Evolutionary conservation across 495 filamentous ascomycete species (phyloP), one percentile per base, ranked within the genome.

Genomic region (Penicillium ucsense): DNA sequence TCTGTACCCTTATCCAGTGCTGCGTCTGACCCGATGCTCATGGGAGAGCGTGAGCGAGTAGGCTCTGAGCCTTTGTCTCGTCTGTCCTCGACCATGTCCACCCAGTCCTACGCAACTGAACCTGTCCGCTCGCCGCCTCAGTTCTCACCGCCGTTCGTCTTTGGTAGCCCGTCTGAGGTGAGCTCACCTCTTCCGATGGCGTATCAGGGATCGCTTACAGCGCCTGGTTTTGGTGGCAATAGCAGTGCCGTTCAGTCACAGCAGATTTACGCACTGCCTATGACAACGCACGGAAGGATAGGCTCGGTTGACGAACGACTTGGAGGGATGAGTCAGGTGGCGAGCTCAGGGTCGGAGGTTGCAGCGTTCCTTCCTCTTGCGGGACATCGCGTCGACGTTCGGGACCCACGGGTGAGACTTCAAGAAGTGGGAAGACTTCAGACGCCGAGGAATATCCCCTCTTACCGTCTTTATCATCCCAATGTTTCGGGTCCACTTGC

Each of bases 21-120:
- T 10, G 31, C 33, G 30, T 31, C 54, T 7, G 48, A 58, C 38
- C 11, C 48, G 31, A 36, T 51, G 11, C 31, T 55, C 20, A 49
- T 53, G 1, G 60, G 60, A 35, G 41, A 50, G 8, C 57, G 65
- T 9, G 66, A 70, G 27, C 51, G 34, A 1, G 58, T 60, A 5
- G 54, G 48, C 0, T 35, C 61, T 2, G 67, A 67, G 20, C 45
- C 60, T 0, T 61, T 72, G 51, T 60, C 68, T 1, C 62, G 68
- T 9, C 55, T 49, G 9, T 59, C 63, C 2, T 71, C 70, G 0
- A 52, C 44, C 3, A 55, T 61, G 28, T 73, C 70, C 27, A 57
- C 62, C 9, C 59, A 66, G 20, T 71, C 68, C 7, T 73, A 68
- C 65, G 53, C 61, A 3, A 70, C 68, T 8, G 70, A 71, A 7